Percentiles rank a stretch among this genome's conserved stretches.
phyloP scores from a whole-genome alignment of 176 grass and related monocot genomes.

The Elaeis guineensis region DNA sequence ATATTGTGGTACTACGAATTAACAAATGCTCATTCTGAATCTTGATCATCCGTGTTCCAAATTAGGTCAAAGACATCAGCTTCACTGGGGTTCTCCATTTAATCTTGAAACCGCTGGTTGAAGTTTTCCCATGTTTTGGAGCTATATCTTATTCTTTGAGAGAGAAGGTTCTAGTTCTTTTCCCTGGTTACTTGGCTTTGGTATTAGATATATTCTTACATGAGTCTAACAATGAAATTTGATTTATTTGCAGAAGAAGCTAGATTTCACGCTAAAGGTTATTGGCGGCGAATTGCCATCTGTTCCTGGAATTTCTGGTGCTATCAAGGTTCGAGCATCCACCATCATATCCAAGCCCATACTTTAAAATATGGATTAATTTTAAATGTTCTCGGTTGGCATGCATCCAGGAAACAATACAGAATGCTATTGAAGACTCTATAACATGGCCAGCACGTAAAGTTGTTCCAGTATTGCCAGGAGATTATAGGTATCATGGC shows the following conservation, averaged over 20 bases:
- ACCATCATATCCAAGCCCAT: background rate
- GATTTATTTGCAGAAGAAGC: slow-evolving; percentile 67
- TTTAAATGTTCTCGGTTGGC: background rate
- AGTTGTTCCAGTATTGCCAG: slow-evolving; percentile 86
- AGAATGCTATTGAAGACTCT: slow-evolving; percentile 86
- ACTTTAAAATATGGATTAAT: slow-evolving; percentile 2
- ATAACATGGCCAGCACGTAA: slow-evolving; percentile 90
- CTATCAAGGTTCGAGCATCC: slow-evolving; percentile 56
- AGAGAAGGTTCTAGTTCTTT: slow-evolving; percentile 54
- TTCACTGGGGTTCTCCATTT: slow-evolving; percentile 73
- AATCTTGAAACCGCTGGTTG: slow-evolving; percentile 72
- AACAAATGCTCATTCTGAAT: too few species aligned
- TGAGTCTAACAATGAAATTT: background rate
- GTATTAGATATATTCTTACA: too few species aligned
- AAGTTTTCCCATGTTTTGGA: slow-evolving; percentile 81
- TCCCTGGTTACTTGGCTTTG: background rate
- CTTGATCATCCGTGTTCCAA: too few species aligned
- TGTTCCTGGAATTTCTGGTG: slow-evolving; percentile 99
- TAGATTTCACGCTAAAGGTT: slow-evolving; percentile 89
- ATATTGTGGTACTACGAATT: too few species aligned
- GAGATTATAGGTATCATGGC: slow-evolving; percentile 68
- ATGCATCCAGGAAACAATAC: slow-evolving; percentile 57
- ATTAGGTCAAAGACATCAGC: slow-evolving; percentile 91
- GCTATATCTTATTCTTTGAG: slow-evolving; percentile 82
- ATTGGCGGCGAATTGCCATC: slow-evolving; percentile 82